Conservation (phyloP, 257 asterid genomes). For the Lavandula angustifolia region DNA sequence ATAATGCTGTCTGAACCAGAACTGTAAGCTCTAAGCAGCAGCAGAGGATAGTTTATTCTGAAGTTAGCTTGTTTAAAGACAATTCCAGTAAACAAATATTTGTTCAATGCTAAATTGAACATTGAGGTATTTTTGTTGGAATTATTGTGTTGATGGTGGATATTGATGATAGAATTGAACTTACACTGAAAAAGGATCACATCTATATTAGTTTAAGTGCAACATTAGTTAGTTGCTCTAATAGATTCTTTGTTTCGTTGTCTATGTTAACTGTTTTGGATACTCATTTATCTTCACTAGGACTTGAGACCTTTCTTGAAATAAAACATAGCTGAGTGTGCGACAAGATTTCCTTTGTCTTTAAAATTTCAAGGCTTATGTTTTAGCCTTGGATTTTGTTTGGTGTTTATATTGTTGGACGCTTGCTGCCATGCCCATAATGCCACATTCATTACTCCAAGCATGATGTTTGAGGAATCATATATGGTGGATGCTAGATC, state of each 20-base stretch:
- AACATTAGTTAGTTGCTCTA: neutral
- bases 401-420: neutral
- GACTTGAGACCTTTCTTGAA: neutral
- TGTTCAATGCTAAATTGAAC: neutral
- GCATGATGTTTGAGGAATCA: neutral
- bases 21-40: constrained; percentile 1
- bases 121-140: neutral
- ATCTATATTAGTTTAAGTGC: neutral
- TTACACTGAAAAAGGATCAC: neutral
- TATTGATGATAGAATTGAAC: neutral
- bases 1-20: neutral
- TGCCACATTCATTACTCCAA: neutral
- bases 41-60: neutral
- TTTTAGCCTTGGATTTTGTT: neutral
- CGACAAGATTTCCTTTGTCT: neutral
- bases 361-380: neutral
- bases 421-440: neutral
- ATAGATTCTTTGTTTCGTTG: constrained; percentile 3
- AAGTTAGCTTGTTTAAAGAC: constrained; percentile 1
- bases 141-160: neutral
- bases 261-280: neutral
- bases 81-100: neutral
- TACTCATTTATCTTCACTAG: neutral
- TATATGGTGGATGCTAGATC: neutral
- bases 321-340: neutral